Percentiles rank a stretch among this genome's conserved stretches.
These are phyloP conservation scores for Sanghuangporus sanghuang DNA, from an alignment of 1,284 basidiomycete genomes.

Conservation along the genomic window DNA sequence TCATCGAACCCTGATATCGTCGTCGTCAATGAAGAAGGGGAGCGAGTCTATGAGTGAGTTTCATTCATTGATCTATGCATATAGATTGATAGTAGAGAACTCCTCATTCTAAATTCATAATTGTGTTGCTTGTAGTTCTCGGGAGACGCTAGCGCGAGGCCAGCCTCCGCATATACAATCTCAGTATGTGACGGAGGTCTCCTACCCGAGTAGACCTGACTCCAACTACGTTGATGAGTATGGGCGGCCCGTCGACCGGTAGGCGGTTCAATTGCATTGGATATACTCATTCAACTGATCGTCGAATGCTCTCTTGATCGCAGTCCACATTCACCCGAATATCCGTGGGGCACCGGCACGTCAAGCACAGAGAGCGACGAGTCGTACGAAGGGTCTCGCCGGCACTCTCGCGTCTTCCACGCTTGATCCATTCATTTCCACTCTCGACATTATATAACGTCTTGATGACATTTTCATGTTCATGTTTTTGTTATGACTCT, in stretches of 20 bases:
- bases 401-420: constrained; percentile 1
- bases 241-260: constrained; percentile 7
- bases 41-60: constrained; percentile 13
- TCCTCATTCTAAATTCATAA: background rate
- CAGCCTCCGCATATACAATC: background rate
- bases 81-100: background rate
- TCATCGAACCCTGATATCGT: constrained; percentile 12
- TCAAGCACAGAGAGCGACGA: constrained; percentile 3
- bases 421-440: background rate
- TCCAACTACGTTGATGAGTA: constrained; percentile 4
- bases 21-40: constrained; percentile 13
- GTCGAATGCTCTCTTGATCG: background rate
- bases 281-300: background rate
- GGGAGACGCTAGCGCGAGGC: background rate
- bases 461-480: background rate
- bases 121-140: background rate
- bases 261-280: background rate
- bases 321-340: background rate
- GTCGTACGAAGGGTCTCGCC: background rate
- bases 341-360: background rate
- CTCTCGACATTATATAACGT: background rate
- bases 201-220: background rate
- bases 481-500: background rate
- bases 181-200: background rate
- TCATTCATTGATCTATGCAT: background rate